Conservation (phyloP, 139 green algal genomes). For the Picochlorum costavermella region DNA sequence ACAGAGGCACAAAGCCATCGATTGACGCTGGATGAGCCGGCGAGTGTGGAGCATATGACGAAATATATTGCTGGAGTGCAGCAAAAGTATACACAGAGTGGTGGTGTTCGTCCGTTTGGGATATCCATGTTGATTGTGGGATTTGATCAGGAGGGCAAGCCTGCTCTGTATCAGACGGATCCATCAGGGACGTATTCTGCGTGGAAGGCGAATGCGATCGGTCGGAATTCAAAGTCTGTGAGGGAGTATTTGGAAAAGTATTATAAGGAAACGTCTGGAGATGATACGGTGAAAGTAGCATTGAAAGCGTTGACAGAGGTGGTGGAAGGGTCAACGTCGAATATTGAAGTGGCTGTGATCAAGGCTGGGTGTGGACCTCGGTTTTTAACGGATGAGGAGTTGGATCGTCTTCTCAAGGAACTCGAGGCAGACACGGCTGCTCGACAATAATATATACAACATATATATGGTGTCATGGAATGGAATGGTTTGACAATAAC, state of each 20-base stretch:
- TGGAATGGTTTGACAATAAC: too few species aligned
- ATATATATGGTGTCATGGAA: not conserved
- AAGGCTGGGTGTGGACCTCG: slow-evolving; percentile 45
- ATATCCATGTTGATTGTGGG: slow-evolving; percentile 95
- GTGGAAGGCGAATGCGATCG: slow-evolving; percentile 97
- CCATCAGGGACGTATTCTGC: slow-evolving; percentile 88
- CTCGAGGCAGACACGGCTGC: slow-evolving; percentile 68
- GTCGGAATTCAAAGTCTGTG: slow-evolving; percentile 93
- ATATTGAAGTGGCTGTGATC: slow-evolving; percentile 84
- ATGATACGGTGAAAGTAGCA: slow-evolving; percentile 84
- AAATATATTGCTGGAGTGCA: slow-evolving; percentile 79
- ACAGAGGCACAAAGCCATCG: slow-evolving; percentile 81
- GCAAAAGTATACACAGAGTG: slow-evolving; percentile 96
- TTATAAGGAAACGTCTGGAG: slow-evolving; percentile 65
- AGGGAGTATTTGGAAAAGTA: slow-evolving; percentile 98
- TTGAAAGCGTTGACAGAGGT: slow-evolving; percentile 84
- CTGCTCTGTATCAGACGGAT: slow-evolving; percentile 93
- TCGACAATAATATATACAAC: slow-evolving; percentile 4
- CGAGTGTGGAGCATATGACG: slow-evolving; percentile 86
- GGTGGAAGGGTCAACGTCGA: slow-evolving; percentile 56
- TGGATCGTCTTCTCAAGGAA: slow-evolving; percentile 66
- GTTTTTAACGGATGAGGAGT: slow-evolving; percentile 64
- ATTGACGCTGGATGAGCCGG: slow-evolving; percentile 77
- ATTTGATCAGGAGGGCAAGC: slow-evolving; percentile 64
- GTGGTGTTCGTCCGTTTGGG: slow-evolving; percentile 93